phyloP scores from a whole-genome alignment of 768 basidiomycete species.

The Leccinum variicolor region DNA sequence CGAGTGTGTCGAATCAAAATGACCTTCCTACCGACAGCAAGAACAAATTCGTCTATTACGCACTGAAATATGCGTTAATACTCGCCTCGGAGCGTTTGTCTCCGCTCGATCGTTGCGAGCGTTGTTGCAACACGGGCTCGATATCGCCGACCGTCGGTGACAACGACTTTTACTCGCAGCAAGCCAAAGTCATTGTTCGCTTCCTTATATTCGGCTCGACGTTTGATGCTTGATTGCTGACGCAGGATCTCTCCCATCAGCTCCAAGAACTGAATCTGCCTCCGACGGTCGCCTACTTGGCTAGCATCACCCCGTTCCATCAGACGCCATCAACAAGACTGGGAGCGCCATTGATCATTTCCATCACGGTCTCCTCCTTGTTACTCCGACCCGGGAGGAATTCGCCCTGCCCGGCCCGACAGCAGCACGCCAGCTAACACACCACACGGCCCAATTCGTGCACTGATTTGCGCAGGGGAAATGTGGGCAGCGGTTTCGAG shows the following conservation, averaged over 20 bases:
- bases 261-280: constrained; percentile 61
- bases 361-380: constrained; percentile 74
- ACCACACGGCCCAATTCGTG: constrained; percentile 91
- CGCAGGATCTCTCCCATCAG: constrained; percentile 34
- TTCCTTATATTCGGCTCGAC: background rate
- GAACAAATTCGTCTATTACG: constrained; percentile 93
- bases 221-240: constrained; percentile 1
- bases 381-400: constrained; percentile 62
- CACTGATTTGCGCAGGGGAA: constrained; percentile 98
- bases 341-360: constrained; percentile 96
- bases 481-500: constrained; percentile 94
- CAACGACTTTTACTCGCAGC: constrained; percentile 98
- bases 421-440: constrained; percentile 61
- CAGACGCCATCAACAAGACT: constrained; percentile 88
- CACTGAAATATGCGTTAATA: constrained; percentile 74
- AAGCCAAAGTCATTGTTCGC: constrained; percentile 57
- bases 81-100: constrained; percentile 52
- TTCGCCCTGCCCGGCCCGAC: constrained; percentile 36
- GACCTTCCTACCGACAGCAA: constrained; percentile 36
- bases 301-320: constrained; percentile 61
- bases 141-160: constrained; percentile 86
- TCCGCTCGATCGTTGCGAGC: constrained; percentile 42
- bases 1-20: background rate
- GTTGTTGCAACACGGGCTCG: constrained; percentile 51
- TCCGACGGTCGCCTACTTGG: constrained; percentile 59